A percentile compares a stretch with the other conserved stretches of the same genome.
Conservation (phyloP, 768 basidiomycete species). For the Russula ochroleuca region DNA sequence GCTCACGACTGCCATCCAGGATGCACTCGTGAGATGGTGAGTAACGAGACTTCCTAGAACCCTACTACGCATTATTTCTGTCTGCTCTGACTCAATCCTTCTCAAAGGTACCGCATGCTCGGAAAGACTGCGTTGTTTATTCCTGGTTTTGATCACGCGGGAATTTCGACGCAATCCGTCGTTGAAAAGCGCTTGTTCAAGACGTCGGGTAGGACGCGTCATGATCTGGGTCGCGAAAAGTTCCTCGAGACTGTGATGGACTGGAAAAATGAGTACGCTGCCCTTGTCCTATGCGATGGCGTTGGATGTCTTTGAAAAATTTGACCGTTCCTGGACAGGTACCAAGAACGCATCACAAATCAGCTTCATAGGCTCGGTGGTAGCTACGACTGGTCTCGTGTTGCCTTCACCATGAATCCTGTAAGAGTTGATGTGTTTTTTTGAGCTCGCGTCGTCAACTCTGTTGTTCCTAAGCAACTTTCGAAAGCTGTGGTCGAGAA, state of each 20-base stretch:
- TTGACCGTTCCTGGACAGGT: conserved; percentile 44
- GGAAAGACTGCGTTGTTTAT: conserved; percentile 86
- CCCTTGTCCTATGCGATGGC: not conserved
- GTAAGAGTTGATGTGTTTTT: conserved; percentile 39
- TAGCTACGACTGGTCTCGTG: conserved; percentile 91
- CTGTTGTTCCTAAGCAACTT: conserved; percentile 40
- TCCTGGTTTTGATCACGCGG: conserved; percentile 97
- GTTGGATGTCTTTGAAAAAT: not conserved
- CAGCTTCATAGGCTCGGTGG: conserved; percentile 87
- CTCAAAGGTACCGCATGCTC: conserved; percentile 88
- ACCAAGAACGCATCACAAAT: conserved; percentile 87
- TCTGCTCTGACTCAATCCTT: not conserved
- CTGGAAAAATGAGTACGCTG: conserved; percentile 92
- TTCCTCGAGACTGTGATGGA: conserved; percentile 89
- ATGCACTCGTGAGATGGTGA: conserved; percentile 82
- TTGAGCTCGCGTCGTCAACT: not conserved
- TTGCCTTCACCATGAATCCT: conserved; percentile 93
- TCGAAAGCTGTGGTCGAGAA: conserved; percentile 88
- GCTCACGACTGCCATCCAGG: conserved; percentile 87
- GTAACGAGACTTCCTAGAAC: conserved; percentile 29
- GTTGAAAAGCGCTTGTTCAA: conserved; percentile 93
- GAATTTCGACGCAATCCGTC: conserved; percentile 96
- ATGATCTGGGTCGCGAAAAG: conserved; percentile 91
- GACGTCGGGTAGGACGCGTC: conserved; percentile 71
- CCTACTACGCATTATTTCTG: not conserved